A percentile compares a stretch with the other conserved stretches of the same genome.
These are phyloP conservation scores for Cercospora brassicicola DNA, from an alignment of 2,329 filamentous ascomycete genomes.

Conservation along the genomic window DNA sequence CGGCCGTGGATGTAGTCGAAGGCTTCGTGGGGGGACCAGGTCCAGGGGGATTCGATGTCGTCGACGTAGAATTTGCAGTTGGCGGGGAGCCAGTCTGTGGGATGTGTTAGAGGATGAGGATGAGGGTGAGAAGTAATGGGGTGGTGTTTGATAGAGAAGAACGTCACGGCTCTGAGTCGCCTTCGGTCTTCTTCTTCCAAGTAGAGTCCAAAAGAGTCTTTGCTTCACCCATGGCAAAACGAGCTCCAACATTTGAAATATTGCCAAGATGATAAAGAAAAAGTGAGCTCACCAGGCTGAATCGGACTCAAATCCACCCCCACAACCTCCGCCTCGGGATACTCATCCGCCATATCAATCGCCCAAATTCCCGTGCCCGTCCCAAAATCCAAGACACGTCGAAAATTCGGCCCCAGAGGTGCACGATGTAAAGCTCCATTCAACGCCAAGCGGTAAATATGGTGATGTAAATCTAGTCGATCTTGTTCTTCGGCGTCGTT, in stretches of 20 bases:
- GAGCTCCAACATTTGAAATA: no score
- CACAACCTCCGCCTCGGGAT: constrained; percentile 27
- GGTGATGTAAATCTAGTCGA: constrained; percentile 30
- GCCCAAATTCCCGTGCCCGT: constrained; percentile 36
- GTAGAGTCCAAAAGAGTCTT: no score
- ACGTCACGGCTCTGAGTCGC: no score
- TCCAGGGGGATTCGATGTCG: constrained; percentile 24
- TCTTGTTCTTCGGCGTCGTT: constrained; percentile 33
- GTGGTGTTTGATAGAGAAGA: no score
- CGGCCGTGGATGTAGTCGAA: constrained; percentile 36
- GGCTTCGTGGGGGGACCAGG: constrained; percentile 27
- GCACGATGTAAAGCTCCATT: constrained; percentile 17
- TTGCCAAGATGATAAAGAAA: no score
- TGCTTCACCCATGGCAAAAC: no score
- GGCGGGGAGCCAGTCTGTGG: constrained; percentile 16
- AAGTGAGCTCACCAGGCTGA: constrained; percentile 28
- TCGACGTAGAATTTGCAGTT: constrained; percentile 27
- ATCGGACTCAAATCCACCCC: constrained; percentile 34
- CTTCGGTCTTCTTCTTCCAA: no score
- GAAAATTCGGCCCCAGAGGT: constrained; percentile 4
- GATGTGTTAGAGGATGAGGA: not conserved
- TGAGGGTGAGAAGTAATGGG: no score
- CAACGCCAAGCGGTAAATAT: constrained; percentile 17
- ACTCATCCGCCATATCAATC: constrained; percentile 39
- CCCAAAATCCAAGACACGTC: constrained; percentile 20